Evolutionary conservation across 2,329 filamentous ascomycete genomes (phyloP), one percentile per base, ranked within the genome.

Genomic region (Ascochyta pisi): DNA sequence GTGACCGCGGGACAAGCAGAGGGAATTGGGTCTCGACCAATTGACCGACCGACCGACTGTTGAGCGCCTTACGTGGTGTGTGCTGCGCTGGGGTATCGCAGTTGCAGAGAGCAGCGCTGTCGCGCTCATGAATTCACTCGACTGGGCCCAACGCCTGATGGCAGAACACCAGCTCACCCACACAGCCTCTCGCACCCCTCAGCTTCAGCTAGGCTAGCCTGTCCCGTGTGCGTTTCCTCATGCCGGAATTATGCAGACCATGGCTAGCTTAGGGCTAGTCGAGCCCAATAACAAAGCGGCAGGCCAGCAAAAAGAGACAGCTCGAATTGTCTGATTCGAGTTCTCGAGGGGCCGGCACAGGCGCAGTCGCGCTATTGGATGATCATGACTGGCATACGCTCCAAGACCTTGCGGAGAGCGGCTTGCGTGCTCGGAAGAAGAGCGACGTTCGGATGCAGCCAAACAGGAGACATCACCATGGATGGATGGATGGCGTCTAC

Each of bases 201-300:
- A 15, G 53, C 47, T 39, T 39, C 47, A 47, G 42, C 47, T 16
- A 39, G 26, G 44, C 49, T 67, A 66, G 64, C 57, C 60, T 65
- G 68, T 77, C 76, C 73, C 73, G 75, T 77, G 73, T 72, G 70
- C 64, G 66, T 59, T 65, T 68, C 50, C 65, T 71, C 66, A 77
- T 78, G 77, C 74, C 63, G 67, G 65, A 56, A 58, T 62, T 52
- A 64, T 69, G 69, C 69, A 69, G 61, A 54, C 61, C 46, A 50
- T 44, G 44, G 44, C 56, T 69, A 68, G 68, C 52, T 59, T 34
- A 45, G 49, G 58, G 40, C 60, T 54, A 57, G 47, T 27, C 29
- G 37, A 46, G 60, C 60, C 69, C 68, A 72, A 70, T 69, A 52
- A 54, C 62, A 64, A 45, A 43, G 38, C 62, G 37, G 29, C 33